Conservation (phyloP, 352 stramenopile genomes). For the Globisporangium radiosum region DNA sequence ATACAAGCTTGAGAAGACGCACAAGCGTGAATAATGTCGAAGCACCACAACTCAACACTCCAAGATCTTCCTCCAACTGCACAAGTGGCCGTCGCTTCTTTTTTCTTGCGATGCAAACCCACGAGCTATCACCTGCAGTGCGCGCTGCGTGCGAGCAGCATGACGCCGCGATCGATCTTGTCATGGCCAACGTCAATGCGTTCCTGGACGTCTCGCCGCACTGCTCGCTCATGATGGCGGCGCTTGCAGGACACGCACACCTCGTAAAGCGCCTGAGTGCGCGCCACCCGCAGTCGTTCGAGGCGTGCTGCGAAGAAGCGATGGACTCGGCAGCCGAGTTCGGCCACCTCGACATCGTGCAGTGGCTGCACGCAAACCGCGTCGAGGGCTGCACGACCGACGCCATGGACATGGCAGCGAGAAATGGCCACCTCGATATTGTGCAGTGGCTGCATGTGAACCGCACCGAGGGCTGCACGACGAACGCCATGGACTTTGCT, state of each 20-base stretch:
- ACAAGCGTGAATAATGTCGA: no score
- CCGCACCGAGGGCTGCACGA: slow-evolving; percentile 21
- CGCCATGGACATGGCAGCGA: slow-evolving; percentile 28
- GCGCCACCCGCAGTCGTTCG: slow-evolving; percentile 18
- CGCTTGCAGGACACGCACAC: slow-evolving; percentile 38
- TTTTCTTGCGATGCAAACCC: no score
- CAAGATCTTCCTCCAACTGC: no score
- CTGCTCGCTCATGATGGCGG: slow-evolving; percentile 49
- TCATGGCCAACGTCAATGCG: slow-evolving; percentile 37
- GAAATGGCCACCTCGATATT: slow-evolving; percentile 20
- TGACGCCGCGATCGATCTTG: slow-evolving; percentile 33
- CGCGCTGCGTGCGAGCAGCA: slow-evolving; percentile 38
- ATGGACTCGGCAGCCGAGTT: slow-evolving; percentile 28
- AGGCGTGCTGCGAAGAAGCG: slow-evolving; percentile 20
- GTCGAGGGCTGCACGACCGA: slow-evolving; percentile 24
- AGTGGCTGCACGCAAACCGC: slow-evolving; percentile 28
- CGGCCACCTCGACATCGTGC: slow-evolving; percentile 20
- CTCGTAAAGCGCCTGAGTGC: slow-evolving; percentile 53
- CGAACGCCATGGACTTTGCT: slow-evolving; percentile 22
- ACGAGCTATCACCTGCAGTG: slow-evolving; percentile 39
- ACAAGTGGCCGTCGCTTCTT: no score
- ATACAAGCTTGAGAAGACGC: no score
- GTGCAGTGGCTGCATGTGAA: slow-evolving; percentile 30
- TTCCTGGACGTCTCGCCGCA: slow-evolving; percentile 48
- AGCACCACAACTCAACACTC: no score